Base-by-base conservation (phyloP, 768 basidiomycete genomes). In the Mycena amicta region DNA sequence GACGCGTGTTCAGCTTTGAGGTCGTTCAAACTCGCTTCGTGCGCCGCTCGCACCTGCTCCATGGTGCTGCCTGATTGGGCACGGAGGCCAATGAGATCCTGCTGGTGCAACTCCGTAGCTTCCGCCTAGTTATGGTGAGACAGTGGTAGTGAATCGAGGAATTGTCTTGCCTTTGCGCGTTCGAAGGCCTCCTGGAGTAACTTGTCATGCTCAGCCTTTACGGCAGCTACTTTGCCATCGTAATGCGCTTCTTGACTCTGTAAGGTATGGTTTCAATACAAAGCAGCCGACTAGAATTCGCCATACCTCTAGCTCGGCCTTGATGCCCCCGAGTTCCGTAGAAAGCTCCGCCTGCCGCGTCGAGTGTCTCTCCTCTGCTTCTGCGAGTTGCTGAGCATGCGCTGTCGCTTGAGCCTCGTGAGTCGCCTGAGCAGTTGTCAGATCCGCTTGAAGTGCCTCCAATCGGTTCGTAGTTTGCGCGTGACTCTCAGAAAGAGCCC, bases 161-260 rank as follows among this genome's bases (percentile, higher is more conserved):
- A 25, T 3, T 52, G 23, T 22, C 40, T 50, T 62, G 87, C 92
- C 83, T 92, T 93, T 18, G 91, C 90, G 46, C 83, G 85, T 58
- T 88, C 83, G 69, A 92, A 92, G 3, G 87, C 88, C 56, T 90
- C 84, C 61, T 86, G 75, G 18, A 92, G 73, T 41, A 85, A 77
- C 50, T 74, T 72, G 15, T 79, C 77, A 60, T 91, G 87, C 63
- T 92, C 88, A 18, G 75, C 80, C 65, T 86, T 86, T 39, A 90
- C 83, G 16, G 67, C 80, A 13, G 86, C 83, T 25, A 93, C 82
- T 70, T 87, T 88, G 6, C 78, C 77, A 67, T 80, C 76, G 68
- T 92, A 92, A 50, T 85, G 78, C 22, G 81, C 73, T 68, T 91
- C 89, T 77, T 92, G 85, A 50, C 77, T 76, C 92, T 93, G 65